Evolutionary conservation across 345 rosid species (phyloP), one percentile per base, ranked within the genome.

Genomic region (Populus pruinosa): DNA sequence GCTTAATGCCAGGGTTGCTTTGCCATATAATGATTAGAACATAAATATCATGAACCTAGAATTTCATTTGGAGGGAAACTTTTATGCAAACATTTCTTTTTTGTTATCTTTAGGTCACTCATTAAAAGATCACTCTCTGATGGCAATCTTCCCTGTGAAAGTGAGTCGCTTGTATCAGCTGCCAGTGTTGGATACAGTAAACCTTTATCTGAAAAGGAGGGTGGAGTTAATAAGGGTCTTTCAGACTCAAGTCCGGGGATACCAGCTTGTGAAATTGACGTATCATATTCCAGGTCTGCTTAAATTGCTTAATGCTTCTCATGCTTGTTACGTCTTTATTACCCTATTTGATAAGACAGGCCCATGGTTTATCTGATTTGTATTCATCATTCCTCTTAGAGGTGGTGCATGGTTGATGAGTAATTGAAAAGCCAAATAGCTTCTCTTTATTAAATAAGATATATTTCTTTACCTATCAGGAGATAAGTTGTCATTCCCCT

Each of bases 51-150:
- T 65, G 72, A 63, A 59, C 53, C 49, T 44, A n/a, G 18, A 21
- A 27, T 62, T 33, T 14, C 44, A 16, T 23, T 33, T 59, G 6
- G 5, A 23, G 5, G 64, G 29, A 59, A 59, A 59, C 29, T 11
- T 59, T n/a, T n/a, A n/a, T 62, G 39, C 53, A 70, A 14, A 55
- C 73, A n/a, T 56, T 2, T n/a, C 3, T 44, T 11, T 39, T 67
- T 23, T 35, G 61, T 39, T 25, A 55, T 69, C 70, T 80, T 73
- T 59, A 96, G 99, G 87, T 76, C 89, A 62, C 75, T 71, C 67
- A 23, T 93, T 67, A 96, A 88, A 86, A 89, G 97, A 85, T 96
- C 98, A 53, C 73, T 90, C 63, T 96, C 99, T 43, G 98, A 91
- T 71, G 96, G 99, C 67, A 93, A 89, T 82, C 87, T 96, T 70